Base-by-base conservation (phyloP, 225 moss, liverwort and hornwort genomes). In the Pseudoscleropodium purum region DNA sequence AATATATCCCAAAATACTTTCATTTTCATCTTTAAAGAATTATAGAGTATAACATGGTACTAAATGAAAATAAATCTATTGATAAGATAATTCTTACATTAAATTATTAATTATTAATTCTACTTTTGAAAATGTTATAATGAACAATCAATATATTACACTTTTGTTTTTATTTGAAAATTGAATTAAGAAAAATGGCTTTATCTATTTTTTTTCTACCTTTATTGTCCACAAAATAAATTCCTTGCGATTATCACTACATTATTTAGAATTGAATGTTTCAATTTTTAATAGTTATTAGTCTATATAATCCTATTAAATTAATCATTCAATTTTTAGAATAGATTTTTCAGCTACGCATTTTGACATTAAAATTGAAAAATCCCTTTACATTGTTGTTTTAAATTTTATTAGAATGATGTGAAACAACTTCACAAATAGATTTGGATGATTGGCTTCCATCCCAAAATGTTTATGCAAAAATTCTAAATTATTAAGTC, bases 311-410 rank as follows among this genome's bases (percentile, higher is more conserved):
- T 19, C 19, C 11, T 7, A 11, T 7, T 7, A 30, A 49, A 31
- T 7, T 31, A 31, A 17, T 49, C 4, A 11, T 31, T 7, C 0
- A 11, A 19, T 31, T 75, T 7, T 4, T 49, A 72, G 9, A 27
- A 43, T 27, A 49, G 5, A 33, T 11, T 31, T 17, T 19, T 12
- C n/a, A 49, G 7, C 0, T 33, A 0, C 0, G 1, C 0, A 0
- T 2, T 75, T 33, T 31, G 30, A 33, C 2, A 75, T 20, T 33
- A 7, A 33, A 20, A 4, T 29, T 0, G 3, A 16, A 49, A 49
- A 4, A 10, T 12, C 0, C 2, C 11, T 33, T 75, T 33, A 1
- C 33, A 57, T 1, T 75, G 49, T 33, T 49, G 7, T 4, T 7
- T 5, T 7, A 20, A 10, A 0, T 45, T 20, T 33, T 33, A 7